Percentiles rank a stretch among this genome's conserved stretches.
phyloP scores from a whole-genome alignment of 148 eudicot species.

The Fagopyrum homotropicum region DNA sequence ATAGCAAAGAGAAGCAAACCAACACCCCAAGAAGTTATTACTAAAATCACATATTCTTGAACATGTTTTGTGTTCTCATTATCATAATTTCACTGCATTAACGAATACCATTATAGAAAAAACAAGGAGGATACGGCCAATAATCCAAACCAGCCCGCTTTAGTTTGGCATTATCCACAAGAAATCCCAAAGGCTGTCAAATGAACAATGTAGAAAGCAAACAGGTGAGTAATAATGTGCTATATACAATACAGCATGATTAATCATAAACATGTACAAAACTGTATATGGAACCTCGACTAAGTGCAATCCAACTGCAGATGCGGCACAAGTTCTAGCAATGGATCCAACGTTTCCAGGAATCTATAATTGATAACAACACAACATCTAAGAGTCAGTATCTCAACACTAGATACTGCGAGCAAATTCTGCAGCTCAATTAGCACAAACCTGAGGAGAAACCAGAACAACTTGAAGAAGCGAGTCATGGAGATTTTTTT shows the following conservation, averaged over 20 bases:
- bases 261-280: neutral
- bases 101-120: neutral
- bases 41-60: too few species aligned
- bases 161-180: slow-evolving; percentile 69
- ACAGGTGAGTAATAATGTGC: neutral
- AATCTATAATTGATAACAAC: slow-evolving; percentile 41
- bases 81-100: neutral
- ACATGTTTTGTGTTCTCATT: neutral
- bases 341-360: slow-evolving; percentile 95
- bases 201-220: slow-evolving; percentile 9
- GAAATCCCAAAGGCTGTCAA: slow-evolving; percentile 84
- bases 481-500: slow-evolving; percentile 16
- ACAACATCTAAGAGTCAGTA: neutral
- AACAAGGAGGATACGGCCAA: slow-evolving; percentile 86
- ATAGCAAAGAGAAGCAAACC: too few species aligned
- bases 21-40: too few species aligned
- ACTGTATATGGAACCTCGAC: slow-evolving; percentile 51
- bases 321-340: slow-evolving; percentile 97
- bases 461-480: slow-evolving; percentile 79
- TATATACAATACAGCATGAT: neutral
- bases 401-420: neutral
- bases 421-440: neutral
- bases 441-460: slow-evolving; percentile 61
- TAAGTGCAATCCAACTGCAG: slow-evolving; percentile 86
- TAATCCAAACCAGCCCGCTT: slow-evolving; percentile 99